These are phyloP conservation scores for Wakefieldia striispora DNA, from an alignment of 768 basidiomycete species.

Conservation along the genomic window DNA sequence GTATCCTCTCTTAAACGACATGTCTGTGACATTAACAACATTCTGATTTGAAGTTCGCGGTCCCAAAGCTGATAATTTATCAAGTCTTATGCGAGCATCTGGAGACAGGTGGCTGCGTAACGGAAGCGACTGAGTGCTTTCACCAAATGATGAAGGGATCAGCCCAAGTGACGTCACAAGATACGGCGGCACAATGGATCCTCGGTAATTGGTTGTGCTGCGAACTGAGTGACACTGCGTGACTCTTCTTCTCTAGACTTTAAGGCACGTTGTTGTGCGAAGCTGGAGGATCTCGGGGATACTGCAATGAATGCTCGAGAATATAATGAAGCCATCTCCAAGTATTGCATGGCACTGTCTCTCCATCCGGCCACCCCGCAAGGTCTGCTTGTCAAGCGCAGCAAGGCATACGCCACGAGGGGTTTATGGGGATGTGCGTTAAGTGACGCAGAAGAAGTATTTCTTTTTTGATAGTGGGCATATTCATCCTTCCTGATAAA, in stretches of 20 bases:
- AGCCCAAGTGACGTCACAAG: neutral
- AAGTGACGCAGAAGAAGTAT: conserved; percentile 9
- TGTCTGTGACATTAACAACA: too few species aligned
- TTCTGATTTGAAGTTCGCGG: too few species aligned
- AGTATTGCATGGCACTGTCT: conserved; percentile 5
- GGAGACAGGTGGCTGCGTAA: neutral
- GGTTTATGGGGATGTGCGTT: conserved; percentile 3
- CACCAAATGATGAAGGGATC: neutral
- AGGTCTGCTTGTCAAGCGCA: conserved; percentile 5
- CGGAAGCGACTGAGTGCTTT: neutral
- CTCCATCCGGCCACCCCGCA: neutral
- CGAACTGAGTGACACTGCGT: neutral
- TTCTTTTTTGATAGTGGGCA: neutral
- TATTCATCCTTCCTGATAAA: neutral
- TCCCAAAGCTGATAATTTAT: too few species aligned
- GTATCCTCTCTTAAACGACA: too few species aligned
- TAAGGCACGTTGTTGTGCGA: neutral
- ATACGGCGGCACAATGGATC: neutral
- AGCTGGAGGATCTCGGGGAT: neutral
- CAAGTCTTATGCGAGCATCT: too few species aligned
- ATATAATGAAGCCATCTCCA: conserved; percentile 1
- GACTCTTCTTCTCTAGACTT: neutral
- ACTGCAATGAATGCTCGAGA: neutral
- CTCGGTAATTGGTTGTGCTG: neutral
- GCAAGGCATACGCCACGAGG: neutral